Percentiles rank a stretch among this genome's conserved stretches.
Conservation (phyloP, 129 eudicot species). For the Tagetes patula region DNA sequence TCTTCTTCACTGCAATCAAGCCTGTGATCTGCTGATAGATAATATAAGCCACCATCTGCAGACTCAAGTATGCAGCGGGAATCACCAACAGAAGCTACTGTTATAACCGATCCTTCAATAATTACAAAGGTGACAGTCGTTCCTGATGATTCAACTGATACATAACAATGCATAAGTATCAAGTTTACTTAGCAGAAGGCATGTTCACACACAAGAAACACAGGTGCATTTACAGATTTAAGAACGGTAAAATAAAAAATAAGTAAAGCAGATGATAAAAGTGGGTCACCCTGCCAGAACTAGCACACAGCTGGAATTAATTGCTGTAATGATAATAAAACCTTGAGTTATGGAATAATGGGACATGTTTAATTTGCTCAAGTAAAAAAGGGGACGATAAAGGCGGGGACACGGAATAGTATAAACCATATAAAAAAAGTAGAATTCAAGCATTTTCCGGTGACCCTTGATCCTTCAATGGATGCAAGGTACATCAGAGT, state of each 20-base stretch:
- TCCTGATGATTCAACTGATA: conserved; percentile 87
- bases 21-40: conserved; percentile 95
- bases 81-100: conserved; percentile 99
- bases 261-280: conserved; percentile 9
- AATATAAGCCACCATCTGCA: conserved; percentile 83
- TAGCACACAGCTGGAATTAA: not conserved
- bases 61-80: conserved; percentile 96
- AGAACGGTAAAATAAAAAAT: not conserved
- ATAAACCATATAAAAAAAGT: conserved; percentile 9
- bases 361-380: not conserved
- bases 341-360: not conserved
- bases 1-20: conserved; percentile 91
- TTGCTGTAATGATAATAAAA: not conserved
- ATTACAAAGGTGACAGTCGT: conserved; percentile 94
- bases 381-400: not conserved
- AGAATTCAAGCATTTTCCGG: not conserved
- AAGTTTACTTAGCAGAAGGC: not conserved
- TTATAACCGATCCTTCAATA: conserved; percentile 84
- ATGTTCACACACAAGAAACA: conserved; percentile 20
- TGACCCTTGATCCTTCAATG: not conserved
- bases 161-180: conserved; percentile 27
- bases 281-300: conserved; percentile 18
- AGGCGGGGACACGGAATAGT: not conserved
- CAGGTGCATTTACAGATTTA: conserved; percentile 14
- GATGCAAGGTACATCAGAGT: conserved; percentile 7